Conservation (phyloP, 2,329 filamentous ascomycete genomes). For the Pseudocercospora fuligena region DNA sequence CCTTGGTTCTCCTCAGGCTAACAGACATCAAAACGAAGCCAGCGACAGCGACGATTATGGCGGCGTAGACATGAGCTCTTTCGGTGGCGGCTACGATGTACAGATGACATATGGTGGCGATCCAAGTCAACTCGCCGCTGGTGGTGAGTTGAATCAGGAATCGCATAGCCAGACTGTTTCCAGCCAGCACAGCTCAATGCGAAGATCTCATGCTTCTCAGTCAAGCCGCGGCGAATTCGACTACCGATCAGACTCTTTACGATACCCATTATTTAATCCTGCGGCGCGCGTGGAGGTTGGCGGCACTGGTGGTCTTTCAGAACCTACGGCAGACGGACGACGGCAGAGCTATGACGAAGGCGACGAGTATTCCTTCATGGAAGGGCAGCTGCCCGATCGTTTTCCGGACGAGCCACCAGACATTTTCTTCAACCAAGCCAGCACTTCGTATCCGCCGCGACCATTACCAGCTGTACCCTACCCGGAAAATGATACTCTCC, state of each 20-base stretch:
- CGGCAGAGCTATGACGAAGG: slow-evolving; percentile 91
- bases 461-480: slow-evolving; percentile 69
- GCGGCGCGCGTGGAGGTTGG: slow-evolving; percentile 81
- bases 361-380: slow-evolving; percentile 68
- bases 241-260: slow-evolving; percentile 53
- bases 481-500: slow-evolving; percentile 50
- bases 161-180: slow-evolving; percentile 47
- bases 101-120: slow-evolving; percentile 65
- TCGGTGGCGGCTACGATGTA: slow-evolving; percentile 72
- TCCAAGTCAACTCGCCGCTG: slow-evolving; percentile 47
- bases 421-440: slow-evolving; percentile 90
- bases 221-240: slow-evolving; percentile 51
- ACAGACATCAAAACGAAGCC: slow-evolving; percentile 48
- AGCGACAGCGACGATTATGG: slow-evolving; percentile 74
- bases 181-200: slow-evolving; percentile 51
- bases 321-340: slow-evolving; percentile 67
- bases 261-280: slow-evolving; percentile 59
- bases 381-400: slow-evolving; percentile 45
- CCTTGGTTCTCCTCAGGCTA: slow-evolving; percentile 47
- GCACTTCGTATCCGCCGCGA: slow-evolving; percentile 57
- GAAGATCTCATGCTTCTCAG: slow-evolving; percentile 49
- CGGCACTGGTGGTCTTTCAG: slow-evolving; percentile 85
- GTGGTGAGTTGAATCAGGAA: slow-evolving; percentile 40
- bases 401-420: slow-evolving; percentile 71
- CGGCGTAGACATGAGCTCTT: slow-evolving; percentile 72